Evolutionary conservation across 352 stramenopile species (phyloP), one percentile per base, ranked within the genome.

Genomic region (Globisporangium viniferum): DNA sequence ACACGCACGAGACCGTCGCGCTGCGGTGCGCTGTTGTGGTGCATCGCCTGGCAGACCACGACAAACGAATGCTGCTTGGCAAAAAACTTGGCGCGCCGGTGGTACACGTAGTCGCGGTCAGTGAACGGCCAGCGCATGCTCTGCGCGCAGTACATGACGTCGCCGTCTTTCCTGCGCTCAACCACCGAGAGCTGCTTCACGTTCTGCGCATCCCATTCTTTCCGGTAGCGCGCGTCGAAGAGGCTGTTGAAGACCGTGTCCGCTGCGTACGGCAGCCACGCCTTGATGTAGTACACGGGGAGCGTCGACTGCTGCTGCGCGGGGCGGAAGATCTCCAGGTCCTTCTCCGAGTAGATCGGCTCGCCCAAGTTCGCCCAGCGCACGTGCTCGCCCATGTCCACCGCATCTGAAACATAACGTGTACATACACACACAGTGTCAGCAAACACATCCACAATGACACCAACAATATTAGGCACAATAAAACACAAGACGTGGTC

Each of bases 51-150:
- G 20, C 74, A 91, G 24, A 91, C 67, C 29, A 93, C 69, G 31
- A 92, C 86, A 64, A 92, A 94, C 22, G 82, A 66, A 15, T 81
- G 78, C 46, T 91, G 73, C 24, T 67, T 35, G 3, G 75, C 24
- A 39, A 89, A 90, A 46, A 84, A 91, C 68, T 84, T 81, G 55
- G 78, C 73, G 20, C 80, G 79, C 2, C 86, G 82, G 60, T 81
- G 71, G 68, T 88, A 94, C n/a, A 93, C 86, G 66, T 94, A 94
- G 69, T 94, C 86, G 6, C 86, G 84, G 59, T 82, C 78, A 9
- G 84, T 66, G 39, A 92, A 76, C 14, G 86, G 86, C 86, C 86
- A 94, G 57, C 81, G 81, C 56, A 92, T 61, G 27, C 80, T 78
- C 36, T 79, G 36, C 0, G 77, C 67, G 61, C 72, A 88, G 65